phyloP scores from a whole-genome alignment of 371 early-diverging fungal genomes.

The Blyttiomyces sp. region DNA sequence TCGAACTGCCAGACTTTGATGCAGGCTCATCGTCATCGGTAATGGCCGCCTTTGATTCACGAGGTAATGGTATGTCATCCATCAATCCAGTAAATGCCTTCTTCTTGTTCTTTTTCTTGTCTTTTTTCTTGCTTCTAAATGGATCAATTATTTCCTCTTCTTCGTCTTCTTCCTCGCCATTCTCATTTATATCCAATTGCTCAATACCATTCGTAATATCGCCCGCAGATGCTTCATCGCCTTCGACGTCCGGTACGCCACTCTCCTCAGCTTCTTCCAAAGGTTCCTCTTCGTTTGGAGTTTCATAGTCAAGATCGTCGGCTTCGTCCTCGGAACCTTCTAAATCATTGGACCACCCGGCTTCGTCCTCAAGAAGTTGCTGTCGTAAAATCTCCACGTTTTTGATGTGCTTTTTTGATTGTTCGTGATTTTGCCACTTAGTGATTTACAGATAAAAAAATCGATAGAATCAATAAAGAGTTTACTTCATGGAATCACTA shows the following conservation, averaged over 20 bases:
- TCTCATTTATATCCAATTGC: background rate
- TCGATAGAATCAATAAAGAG: background rate
- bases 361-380: constrained; percentile 66
- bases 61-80: background rate
- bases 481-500: background rate
- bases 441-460: background rate
- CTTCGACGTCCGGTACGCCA: constrained; percentile 4
- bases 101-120: constrained; percentile 3
- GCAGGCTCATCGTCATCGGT: background rate
- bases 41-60: background rate
- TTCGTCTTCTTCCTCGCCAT: background rate
- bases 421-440: constrained; percentile 70
- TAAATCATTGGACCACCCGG: constrained; percentile 1
- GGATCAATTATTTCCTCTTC: background rate
- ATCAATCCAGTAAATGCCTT: background rate
- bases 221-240: constrained; percentile 1
- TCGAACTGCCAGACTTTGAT: constrained; percentile 1
- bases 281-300: background rate
- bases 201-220: background rate
- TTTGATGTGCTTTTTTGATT: constrained; percentile 72
- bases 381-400: constrained; percentile 58
- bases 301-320: background rate
- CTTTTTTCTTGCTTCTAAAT: background rate
- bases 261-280: constrained; percentile 8
- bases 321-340: constrained; percentile 5